A percentile compares a stretch with the other conserved stretches of the same genome.
phyloP scores from a whole-genome alignment of 495 filamentous ascomycete genomes.

The Beverwykella pulmonaria region DNA sequence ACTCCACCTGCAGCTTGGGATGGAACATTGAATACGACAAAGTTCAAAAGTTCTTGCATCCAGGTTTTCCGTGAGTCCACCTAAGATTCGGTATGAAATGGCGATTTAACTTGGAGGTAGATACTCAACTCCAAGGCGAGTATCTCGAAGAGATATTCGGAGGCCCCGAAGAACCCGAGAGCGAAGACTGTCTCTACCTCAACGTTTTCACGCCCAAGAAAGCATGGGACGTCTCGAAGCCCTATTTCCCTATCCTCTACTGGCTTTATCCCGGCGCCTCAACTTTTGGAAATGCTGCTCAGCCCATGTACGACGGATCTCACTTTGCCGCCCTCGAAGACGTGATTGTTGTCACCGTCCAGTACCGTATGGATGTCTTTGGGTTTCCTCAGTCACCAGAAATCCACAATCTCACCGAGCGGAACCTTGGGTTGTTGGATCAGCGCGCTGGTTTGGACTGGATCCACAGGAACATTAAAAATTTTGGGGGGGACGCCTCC shows the following conservation, averaged over 20 bases:
- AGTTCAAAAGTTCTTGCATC: background rate
- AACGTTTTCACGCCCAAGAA: conserved; percentile 43
- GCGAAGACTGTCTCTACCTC: conserved; percentile 47
- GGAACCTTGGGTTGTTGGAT: conserved; percentile 23
- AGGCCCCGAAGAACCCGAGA: conserved; percentile 40
- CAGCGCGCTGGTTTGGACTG: conserved; percentile 20
- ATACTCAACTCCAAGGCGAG: background rate
- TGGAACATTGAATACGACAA: background rate
- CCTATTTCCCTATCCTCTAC: conserved; percentile 41
- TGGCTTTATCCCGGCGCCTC: conserved; percentile 32
- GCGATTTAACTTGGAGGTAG: background rate
- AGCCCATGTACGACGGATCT: conserved; percentile 22
- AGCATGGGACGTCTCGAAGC: conserved; percentile 47
- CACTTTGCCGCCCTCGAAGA: conserved; percentile 22
- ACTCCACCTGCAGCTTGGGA: conserved; percentile 2
- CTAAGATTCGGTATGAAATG: background rate
- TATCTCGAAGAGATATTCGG: conserved; percentile 39
- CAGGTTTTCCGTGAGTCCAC: background rate
- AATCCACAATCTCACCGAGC: conserved; percentile 11
- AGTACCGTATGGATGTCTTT: conserved; percentile 29
- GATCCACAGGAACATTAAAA: conserved; percentile 17
- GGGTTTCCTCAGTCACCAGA: conserved; percentile 16
- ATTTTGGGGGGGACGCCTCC: conserved; percentile 12
- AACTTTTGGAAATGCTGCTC: conserved; percentile 8
- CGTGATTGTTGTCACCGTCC: conserved; percentile 22